Base-by-base conservation (phyloP, 768 basidiomycete species). In the Mrakia hoshinonis region DNA sequence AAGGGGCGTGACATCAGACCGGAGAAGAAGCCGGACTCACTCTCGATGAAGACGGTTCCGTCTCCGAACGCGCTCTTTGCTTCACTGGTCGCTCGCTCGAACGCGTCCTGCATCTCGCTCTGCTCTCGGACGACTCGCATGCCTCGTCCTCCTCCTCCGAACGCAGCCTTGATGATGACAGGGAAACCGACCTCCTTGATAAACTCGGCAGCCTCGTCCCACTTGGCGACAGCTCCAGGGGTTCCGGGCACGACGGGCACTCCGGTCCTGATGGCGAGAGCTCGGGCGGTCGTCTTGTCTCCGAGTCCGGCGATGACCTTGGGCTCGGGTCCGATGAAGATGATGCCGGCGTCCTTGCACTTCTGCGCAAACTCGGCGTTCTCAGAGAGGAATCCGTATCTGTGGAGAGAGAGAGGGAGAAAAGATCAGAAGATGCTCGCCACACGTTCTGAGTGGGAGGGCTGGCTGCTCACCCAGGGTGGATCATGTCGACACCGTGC, bases 401-500 rank as follows among this genome's bases (percentile, higher is more conserved):
- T 95, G 76, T 18, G 46, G 15, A 2, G 34, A 67, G 43, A 65
- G 24, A 46, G 2, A 12, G 20, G 12, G 58, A n/a, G 2, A n/a
- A 46, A 49, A 6, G 6, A 22, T 64, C 22, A 47, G 63, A 10
- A 43, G 46, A 29, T 15, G 31, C 26, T 52, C 69, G 11, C 67
- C 31, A 52, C 38, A 18, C n/a, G 22, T 31, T 7, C 13, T 36
- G 52, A 47, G 58, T 46, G 67, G 13, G 43, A 38, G 38, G 51
- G 69, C 15, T 11, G 34, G 34, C 22, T 29, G 63, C 83, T 77
- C 75, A 92, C 91, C 94, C 93, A 13, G 93, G 96, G 81, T 98
- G 96, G 78, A 99, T 98, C 96, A 99, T 98, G 79, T 97, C 95
- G 31, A 99, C 96, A 31, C 92, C 94, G 80, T 98, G 93, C 81